phyloP scores from a whole-genome alignment of 1,139 yeast genomes.

The Candida sp. region DNA sequence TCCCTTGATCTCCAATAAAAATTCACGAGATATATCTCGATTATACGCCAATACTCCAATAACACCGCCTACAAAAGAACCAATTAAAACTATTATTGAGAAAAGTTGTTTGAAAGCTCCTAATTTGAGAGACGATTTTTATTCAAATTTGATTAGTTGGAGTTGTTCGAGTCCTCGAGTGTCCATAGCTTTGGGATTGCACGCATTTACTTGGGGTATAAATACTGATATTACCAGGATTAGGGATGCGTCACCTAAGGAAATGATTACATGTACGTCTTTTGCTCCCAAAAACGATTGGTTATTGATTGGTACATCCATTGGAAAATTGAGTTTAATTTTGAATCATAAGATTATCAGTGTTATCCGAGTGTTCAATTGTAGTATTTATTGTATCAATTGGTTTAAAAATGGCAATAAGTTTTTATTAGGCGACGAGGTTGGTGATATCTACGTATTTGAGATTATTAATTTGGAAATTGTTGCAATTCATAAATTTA shows the following conservation, averaged over 20 bases:
- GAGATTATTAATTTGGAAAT: slow-evolving; percentile 18
- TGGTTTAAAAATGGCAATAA: slow-evolving; percentile 52
- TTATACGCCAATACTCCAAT: slow-evolving; percentile 7
- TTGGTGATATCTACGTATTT: slow-evolving; percentile 55
- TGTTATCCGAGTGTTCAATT: slow-evolving; percentile 4
- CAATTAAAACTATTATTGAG: slow-evolving; percentile 8
- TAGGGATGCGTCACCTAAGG: slow-evolving; percentile 17
- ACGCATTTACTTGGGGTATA: slow-evolving; percentile 68
- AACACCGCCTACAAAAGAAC: not conserved
- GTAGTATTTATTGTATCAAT: slow-evolving; percentile 54
- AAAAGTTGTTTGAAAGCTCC: slow-evolving; percentile 59
- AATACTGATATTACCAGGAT: slow-evolving; percentile 38
- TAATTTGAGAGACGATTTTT: slow-evolving; percentile 73
- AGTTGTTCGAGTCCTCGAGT: slow-evolving; percentile 48
- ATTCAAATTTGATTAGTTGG: slow-evolving; percentile 79
- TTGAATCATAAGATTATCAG: slow-evolving; percentile 3
- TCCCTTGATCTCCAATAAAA: slow-evolving; percentile 11
- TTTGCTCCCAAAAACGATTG: slow-evolving; percentile 42
- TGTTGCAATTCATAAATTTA: slow-evolving; percentile 23
- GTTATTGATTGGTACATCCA: slow-evolving; percentile 51
- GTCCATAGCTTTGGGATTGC: slow-evolving; percentile 66
- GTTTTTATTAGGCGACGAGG: slow-evolving; percentile 67
- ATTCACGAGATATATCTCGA: slow-evolving; percentile 10
- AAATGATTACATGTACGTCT: slow-evolving; percentile 56
- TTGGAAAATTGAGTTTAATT: slow-evolving; percentile 23